Evolutionary conservation across 345 rosid species (phyloP).

Genomic region (Luvunga scandens): DNA sequence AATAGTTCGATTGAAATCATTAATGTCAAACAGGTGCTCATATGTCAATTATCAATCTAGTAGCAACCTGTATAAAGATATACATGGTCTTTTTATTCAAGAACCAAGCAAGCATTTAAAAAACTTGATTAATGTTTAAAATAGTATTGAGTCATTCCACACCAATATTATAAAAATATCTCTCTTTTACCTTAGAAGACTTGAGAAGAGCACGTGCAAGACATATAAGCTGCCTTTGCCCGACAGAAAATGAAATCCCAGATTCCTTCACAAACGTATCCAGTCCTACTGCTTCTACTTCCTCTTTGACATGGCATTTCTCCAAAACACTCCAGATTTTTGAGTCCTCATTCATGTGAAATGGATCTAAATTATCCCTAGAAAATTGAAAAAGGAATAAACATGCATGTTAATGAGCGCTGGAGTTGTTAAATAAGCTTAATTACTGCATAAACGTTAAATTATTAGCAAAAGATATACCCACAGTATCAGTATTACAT

Average conservation of each 20-base stretch:
- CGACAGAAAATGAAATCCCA: conserved; percentile 73
- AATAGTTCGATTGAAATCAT: background rate
- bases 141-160: background rate
- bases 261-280: conserved; percentile 59
- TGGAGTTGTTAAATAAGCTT: background rate
- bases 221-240: conserved; percentile 92
- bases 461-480: background rate
- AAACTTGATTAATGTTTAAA: background rate
- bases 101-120: background rate
- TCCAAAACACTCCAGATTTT: conserved; percentile 67
- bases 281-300: conserved; percentile 78
- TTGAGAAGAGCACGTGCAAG: conserved; percentile 88
- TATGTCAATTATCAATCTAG: background rate
- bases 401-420: background rate
- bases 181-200: conserved; percentile 62
- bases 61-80: background rate
- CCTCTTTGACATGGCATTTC: conserved; percentile 79
- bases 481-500: background rate
- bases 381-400: background rate
- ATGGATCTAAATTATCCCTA: conserved; percentile 91
- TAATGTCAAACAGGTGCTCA: background rate
- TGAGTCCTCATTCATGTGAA: conserved; percentile 41
- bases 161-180: background rate
- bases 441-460: background rate
- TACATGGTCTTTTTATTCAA: background rate